A percentile compares a stretch with the other conserved stretches of the same genome.
Conservation (phyloP, 2,329 filamentous ascomycete species). For the Xylariaceae sp. region DNA sequence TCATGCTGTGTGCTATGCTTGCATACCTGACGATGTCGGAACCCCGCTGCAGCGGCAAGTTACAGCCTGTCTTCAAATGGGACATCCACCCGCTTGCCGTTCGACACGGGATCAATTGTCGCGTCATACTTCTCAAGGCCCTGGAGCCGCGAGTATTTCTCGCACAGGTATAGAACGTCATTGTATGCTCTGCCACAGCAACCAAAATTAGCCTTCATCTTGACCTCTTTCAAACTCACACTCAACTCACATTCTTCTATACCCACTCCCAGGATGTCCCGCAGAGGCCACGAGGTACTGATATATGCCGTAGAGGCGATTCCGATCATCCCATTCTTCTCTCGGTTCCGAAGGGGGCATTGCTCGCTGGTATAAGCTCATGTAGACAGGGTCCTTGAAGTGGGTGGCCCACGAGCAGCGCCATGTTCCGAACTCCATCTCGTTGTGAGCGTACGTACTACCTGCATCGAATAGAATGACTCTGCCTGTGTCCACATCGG, state of each 20-base stretch:
- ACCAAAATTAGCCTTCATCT: background rate
- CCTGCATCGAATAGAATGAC: constrained; percentile 16
- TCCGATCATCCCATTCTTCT: constrained; percentile 22
- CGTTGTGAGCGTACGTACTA: constrained; percentile 19
- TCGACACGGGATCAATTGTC: background rate
- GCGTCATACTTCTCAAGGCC: constrained; percentile 31
- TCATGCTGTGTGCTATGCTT: too few species aligned
- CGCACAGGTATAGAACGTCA: constrained; percentile 36
- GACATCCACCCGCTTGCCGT: too few species aligned
- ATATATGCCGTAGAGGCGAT: constrained; percentile 22
- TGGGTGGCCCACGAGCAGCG: constrained; percentile 13
- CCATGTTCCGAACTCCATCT: constrained; percentile 20
- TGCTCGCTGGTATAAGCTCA: constrained; percentile 8
- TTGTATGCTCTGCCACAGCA: constrained; percentile 31
- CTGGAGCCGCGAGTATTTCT: constrained; percentile 35
- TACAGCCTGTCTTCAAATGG: too few species aligned
- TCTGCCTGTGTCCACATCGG: constrained; percentile 11
- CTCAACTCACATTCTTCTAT: constrained; percentile 23
- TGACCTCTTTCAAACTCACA: background rate
- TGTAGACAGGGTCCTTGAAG: constrained; percentile 17
- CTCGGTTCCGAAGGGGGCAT: constrained; percentile 16
- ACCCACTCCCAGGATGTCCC: constrained; percentile 23
- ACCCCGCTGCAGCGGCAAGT: too few species aligned
- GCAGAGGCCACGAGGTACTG: constrained; percentile 19
- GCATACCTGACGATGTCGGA: too few species aligned